Conservation (phyloP, 345 rosid species). For the Lepidium africanum region DNA sequence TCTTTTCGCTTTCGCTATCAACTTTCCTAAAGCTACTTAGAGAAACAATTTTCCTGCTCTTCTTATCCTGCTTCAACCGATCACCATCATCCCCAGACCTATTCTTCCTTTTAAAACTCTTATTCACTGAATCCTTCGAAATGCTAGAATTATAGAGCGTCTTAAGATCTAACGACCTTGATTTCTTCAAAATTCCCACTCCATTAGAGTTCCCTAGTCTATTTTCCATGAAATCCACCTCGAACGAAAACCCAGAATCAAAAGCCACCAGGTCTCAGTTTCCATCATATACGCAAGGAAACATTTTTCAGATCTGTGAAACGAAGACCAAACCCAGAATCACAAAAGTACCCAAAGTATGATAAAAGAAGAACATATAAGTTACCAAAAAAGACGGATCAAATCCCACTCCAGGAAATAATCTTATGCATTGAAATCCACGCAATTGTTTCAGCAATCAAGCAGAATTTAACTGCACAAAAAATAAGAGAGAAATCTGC, state of each 20-base stretch:
- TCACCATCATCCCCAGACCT: conserved; percentile 32
- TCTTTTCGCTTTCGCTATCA: conserved; percentile 35
- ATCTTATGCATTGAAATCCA: neutral
- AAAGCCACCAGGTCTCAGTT: conserved; percentile 19
- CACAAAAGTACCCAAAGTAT: conserved; percentile 20
- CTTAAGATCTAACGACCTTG: conserved; percentile 91
- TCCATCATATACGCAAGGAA: conserved; percentile 23
- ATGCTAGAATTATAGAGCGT: conserved; percentile 56
- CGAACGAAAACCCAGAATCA: conserved; percentile 31
- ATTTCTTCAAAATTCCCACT: conserved; percentile 59
- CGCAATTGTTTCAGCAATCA: conserved; percentile 2
- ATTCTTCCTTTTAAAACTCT: conserved; percentile 57
- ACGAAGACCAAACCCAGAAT: conserved; percentile 25
- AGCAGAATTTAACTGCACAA: neutral
- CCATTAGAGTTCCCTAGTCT: conserved; percentile 62
- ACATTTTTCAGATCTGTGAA: conserved; percentile 60
- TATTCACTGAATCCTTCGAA: conserved; percentile 37
- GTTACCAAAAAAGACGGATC: conserved; percentile 17
- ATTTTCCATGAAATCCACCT: conserved; percentile 73
- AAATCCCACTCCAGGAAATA: conserved; percentile 4
- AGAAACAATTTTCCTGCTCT: conserved; percentile 54
- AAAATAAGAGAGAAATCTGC: conserved; percentile 10
- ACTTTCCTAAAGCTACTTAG: conserved; percentile 44
- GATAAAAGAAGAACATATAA: conserved; percentile 3
- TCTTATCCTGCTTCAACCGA: conserved; percentile 45